phyloP scores from a whole-genome alignment of 257 asterid species.

The Voacanga thouarsii region DNA sequence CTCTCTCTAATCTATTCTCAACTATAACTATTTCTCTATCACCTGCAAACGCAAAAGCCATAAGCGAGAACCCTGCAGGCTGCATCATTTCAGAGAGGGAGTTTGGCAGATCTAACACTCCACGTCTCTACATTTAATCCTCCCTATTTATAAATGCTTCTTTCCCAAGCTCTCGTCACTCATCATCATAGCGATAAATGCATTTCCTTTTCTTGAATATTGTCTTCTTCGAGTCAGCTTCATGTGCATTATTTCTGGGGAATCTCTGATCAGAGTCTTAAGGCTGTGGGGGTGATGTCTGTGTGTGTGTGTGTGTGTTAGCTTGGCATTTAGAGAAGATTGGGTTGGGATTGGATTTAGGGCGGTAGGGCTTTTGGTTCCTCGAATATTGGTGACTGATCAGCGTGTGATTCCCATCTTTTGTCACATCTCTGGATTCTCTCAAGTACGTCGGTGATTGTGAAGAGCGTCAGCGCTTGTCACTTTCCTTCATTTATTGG shows the following conservation, averaged over 20 bases:
- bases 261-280: not conserved
- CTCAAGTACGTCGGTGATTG: slow-evolving; percentile 12
- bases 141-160: slow-evolving; percentile 5
- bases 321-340: slow-evolving; percentile 4
- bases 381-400: slow-evolving; percentile 18
- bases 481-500: slow-evolving; percentile 19
- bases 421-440: slow-evolving; percentile 31
- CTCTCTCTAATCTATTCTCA: not conserved
- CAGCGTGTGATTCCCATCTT: not conserved
- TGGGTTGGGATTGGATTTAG: not conserved
- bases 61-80: slow-evolving; percentile 13
- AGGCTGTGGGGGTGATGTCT: not conserved
- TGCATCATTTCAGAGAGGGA: slow-evolving; percentile 15
- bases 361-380: not conserved
- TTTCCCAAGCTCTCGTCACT: slow-evolving; percentile 13
- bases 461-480: slow-evolving; percentile 14
- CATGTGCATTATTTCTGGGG: not conserved
- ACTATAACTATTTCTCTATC: not conserved
- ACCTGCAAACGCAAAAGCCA: slow-evolving; percentile 17
- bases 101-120: slow-evolving; percentile 52
- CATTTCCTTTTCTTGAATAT: not conserved
- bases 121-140: slow-evolving; percentile 27
- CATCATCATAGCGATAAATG: not conserved
- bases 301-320: not conserved
- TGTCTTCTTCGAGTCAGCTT: slow-evolving; percentile 2